Conservation (phyloP, 2,329 filamentous ascomycete species). For the Monosporascus sp. region DNA sequence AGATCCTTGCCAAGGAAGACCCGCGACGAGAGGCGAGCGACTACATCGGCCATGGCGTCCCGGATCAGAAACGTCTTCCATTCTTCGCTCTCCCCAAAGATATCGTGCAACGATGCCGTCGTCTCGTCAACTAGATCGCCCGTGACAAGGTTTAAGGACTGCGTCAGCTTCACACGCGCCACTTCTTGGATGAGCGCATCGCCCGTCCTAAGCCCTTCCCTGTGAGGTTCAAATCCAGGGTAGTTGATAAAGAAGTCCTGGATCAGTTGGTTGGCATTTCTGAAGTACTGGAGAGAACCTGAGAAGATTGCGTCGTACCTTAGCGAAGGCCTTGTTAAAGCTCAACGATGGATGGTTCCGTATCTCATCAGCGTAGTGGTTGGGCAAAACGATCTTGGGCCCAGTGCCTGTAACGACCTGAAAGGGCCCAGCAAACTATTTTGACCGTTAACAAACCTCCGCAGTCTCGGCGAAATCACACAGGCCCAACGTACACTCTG, state of each 20-base stretch:
- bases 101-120: conserved; percentile 23
- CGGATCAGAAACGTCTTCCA: conserved; percentile 34
- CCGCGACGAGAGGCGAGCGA: conserved; percentile 44
- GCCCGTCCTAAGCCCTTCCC: conserved; percentile 13
- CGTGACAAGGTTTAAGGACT: conserved; percentile 28
- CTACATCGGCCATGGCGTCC: conserved; percentile 32
- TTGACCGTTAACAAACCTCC: conserved; percentile 7
- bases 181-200: conserved; percentile 24
- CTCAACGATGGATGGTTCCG: conserved; percentile 27
- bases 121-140: conserved; percentile 31
- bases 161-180: conserved; percentile 27
- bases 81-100: conserved; percentile 27
- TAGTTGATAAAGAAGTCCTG: conserved; percentile 30
- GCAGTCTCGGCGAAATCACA: neutral
- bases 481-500: conserved; percentile 13
- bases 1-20: conserved; percentile 41
- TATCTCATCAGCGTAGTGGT: conserved; percentile 28
- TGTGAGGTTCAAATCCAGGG: conserved; percentile 26
- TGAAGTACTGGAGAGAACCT: neutral
- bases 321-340: conserved; percentile 28
- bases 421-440: conserved; percentile 24
- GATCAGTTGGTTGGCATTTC: neutral
- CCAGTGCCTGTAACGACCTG: conserved; percentile 27
- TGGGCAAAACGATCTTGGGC: conserved; percentile 27
- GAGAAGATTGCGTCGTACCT: conserved; percentile 15